Conservation (phyloP, 306 rosid species). For the Ormosia emarginata region DNA sequence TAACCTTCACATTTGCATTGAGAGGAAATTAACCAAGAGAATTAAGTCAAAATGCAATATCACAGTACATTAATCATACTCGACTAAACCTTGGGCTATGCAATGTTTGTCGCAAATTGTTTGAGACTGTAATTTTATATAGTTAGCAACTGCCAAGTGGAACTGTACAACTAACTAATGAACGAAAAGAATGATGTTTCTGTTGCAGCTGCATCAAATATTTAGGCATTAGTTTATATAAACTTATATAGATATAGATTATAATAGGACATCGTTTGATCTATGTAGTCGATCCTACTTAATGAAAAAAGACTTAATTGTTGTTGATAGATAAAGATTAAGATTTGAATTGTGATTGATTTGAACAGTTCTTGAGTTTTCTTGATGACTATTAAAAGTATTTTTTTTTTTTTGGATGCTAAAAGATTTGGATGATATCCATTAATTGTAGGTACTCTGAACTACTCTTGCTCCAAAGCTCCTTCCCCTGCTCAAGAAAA, state of each 20-base stretch:
- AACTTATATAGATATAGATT: background rate
- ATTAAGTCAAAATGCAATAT: background rate
- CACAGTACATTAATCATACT: background rate
- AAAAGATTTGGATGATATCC: constrained; percentile 23
- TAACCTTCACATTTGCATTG: background rate
- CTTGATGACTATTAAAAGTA: background rate
- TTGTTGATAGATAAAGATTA: background rate
- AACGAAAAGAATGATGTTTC: constrained; percentile 1
- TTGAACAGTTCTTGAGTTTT: background rate
- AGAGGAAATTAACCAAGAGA: background rate
- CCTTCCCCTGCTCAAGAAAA: constrained; percentile 52
- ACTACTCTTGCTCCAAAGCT: constrained; percentile 53
- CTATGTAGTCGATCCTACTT: too few species aligned
- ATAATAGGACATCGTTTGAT: too few species aligned
- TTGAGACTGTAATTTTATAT: background rate
- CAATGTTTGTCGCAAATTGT: background rate
- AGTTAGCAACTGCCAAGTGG: too few species aligned
- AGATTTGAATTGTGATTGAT: background rate
- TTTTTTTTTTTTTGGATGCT: constrained; percentile 8
- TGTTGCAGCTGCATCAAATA: background rate
- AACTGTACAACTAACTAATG: background rate
- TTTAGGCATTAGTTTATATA: background rate
- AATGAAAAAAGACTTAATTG: too few species aligned
- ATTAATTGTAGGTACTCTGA: constrained; percentile 57
- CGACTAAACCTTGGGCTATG: background rate